These are phyloP conservation scores for Alloascoidea africana DNA, from an alignment of 805 yeast species.

Conservation along the genomic window DNA sequence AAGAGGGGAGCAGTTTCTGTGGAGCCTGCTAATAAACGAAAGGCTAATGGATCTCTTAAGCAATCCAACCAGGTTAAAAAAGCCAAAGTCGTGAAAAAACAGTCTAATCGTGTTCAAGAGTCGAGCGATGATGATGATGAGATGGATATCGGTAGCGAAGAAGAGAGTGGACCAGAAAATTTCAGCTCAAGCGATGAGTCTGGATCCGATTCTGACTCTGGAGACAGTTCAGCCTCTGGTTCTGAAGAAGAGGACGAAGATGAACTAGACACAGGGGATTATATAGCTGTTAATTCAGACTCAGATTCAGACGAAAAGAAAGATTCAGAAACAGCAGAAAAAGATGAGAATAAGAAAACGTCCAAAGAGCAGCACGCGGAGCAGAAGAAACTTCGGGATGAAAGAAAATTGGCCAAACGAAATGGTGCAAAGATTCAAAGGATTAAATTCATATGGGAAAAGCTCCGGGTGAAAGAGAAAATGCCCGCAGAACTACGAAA, in stretches of 20 bases:
- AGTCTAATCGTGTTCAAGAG: too few relatives aligned
- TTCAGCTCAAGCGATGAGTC: constrained; percentile 3
- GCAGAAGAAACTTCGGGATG: constrained; percentile 62
- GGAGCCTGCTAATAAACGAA: too few relatives aligned
- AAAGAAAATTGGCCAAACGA: constrained; percentile 76
- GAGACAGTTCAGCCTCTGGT: constrained; percentile 5
- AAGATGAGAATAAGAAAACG: constrained; percentile 19
- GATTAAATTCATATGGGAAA: constrained; percentile 85
- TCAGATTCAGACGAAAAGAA: constrained; percentile 17
- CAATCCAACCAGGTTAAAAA: too few relatives aligned
- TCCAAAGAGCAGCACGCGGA: constrained; percentile 66
- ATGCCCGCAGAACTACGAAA: constrained; percentile 64
- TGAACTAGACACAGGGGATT: constrained; percentile 17
- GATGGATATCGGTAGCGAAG: background rate
- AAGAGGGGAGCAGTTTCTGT: too few relatives aligned
- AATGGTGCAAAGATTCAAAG: constrained; percentile 77
- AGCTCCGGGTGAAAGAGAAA: constrained; percentile 71
- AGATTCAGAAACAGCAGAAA: constrained; percentile 17
- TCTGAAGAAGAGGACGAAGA: constrained; percentile 11
- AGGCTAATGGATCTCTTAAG: too few relatives aligned
- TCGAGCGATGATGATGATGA: background rate
- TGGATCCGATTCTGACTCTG: constrained; percentile 5
- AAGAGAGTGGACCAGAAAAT: background rate
- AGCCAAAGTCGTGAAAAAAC: too few relatives aligned
- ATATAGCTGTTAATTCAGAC: too few relatives aligned